Percentiles rank a stretch among this genome's conserved stretches.
Evolutionary conservation across 1,284 basidiomycete genomes (phyloP).

Genomic region (Cryptococcus depauperatus): DNA sequence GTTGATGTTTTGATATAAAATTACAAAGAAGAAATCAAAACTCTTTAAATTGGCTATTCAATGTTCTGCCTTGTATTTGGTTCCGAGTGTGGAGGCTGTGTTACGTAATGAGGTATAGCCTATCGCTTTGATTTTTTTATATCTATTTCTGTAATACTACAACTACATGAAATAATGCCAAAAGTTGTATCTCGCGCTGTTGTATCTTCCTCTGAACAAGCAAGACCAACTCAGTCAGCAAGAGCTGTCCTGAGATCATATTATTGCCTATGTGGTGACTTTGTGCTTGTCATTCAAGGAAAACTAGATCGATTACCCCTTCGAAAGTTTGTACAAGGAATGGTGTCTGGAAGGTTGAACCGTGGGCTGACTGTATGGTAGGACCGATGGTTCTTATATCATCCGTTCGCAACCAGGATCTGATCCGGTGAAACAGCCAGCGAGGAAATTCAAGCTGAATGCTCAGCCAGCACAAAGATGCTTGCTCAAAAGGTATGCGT

Average conservation of each 20-base stretch:
- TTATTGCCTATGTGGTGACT: constrained; percentile 47
- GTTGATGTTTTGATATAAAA: no score
- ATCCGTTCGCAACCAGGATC: constrained; percentile 30
- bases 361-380: constrained; percentile 8
- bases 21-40: no score
- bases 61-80: no score
- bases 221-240: constrained; percentile 29
- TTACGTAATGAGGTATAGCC: no score
- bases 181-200: constrained; percentile 41
- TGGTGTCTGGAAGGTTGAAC: neutral
- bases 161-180: no score
- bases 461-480: constrained; percentile 34
- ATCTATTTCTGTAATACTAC: no score
- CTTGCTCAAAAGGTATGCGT: constrained; percentile 36
- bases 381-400: constrained; percentile 40
- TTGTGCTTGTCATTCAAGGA: constrained; percentile 43
- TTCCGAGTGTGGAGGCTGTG: no score
- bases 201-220: constrained; percentile 42
- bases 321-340: constrained; percentile 11
- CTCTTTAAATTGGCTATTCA: no score
- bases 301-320: constrained; percentile 40
- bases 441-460: constrained; percentile 46
- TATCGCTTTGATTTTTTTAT: no score
- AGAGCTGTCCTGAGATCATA: constrained; percentile 43
- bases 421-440: constrained; percentile 18